Percentiles rank a stretch among this genome's conserved stretches.
phyloP scores from a whole-genome alignment of 768 basidiomycete species.

The Austroboletus eburneus region DNA sequence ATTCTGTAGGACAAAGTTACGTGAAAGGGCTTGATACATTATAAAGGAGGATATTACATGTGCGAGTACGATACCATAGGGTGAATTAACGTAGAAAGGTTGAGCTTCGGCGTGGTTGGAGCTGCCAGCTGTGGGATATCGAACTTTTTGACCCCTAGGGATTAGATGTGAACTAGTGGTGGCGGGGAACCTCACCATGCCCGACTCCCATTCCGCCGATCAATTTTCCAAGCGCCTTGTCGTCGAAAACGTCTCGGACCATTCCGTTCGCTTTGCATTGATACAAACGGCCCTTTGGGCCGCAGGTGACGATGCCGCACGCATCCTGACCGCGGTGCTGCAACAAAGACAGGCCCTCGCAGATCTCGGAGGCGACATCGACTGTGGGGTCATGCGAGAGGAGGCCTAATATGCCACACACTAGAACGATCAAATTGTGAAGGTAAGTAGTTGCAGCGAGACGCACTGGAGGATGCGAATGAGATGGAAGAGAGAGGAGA shows the following conservation, averaged over 20 bases:
- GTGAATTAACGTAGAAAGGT: constrained; percentile 99
- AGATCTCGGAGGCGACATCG: constrained; percentile 83
- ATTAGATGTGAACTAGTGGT: constrained; percentile 6
- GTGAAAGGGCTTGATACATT: not conserved
- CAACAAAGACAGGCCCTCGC: constrained; percentile 90
- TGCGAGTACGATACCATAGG: constrained; percentile 96
- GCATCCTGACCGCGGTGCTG: constrained; percentile 99
- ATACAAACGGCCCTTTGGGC: constrained; percentile 89
- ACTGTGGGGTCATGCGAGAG: constrained; percentile 72
- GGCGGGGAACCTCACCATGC: constrained; percentile 60
- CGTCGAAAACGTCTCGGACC: constrained; percentile 96
- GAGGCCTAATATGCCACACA: constrained; percentile 94
- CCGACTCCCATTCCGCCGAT: constrained; percentile 97
- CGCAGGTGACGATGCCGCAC: constrained; percentile 95
- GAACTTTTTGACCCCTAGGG: constrained; percentile 48
- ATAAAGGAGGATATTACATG: constrained; percentile 58
- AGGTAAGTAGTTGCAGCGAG: not conserved
- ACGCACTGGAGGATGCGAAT: constrained; percentile 27
- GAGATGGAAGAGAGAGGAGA: not conserved
- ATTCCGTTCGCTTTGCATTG: constrained; percentile 99
- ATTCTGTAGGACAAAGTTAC: constrained; percentile 54
- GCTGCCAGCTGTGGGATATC: constrained; percentile 97
- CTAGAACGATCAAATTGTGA: constrained; percentile 26
- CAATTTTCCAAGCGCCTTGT: constrained; percentile 66
- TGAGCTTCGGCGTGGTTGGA: constrained; percentile 97